Evolutionary conservation across 352 stramenopile species (phyloP).

Genomic region (Phytophthora aleatoria): DNA sequence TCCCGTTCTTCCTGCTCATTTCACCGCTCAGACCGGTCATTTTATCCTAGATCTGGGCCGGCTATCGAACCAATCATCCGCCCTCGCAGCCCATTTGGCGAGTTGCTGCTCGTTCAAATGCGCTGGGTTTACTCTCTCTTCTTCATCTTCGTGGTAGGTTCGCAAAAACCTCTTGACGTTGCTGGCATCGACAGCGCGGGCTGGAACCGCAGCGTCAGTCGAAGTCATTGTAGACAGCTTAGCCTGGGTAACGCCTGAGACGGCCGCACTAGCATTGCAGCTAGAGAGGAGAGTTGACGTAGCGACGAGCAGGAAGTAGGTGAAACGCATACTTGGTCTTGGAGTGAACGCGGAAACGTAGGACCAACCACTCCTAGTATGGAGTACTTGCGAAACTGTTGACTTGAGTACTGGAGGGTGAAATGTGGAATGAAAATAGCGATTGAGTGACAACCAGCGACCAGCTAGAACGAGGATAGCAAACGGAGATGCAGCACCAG

Average conservation of each 20-base stretch:
- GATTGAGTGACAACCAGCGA: too few species aligned
- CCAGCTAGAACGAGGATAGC: too few species aligned
- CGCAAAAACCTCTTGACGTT: constrained; percentile 1
- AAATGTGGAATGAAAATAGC: too few species aligned
- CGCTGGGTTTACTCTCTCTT: neutral
- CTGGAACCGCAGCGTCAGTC: neutral
- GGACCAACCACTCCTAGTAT: too few species aligned
- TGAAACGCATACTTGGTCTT: neutral
- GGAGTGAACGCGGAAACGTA: too few species aligned
- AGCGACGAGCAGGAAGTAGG: neutral
- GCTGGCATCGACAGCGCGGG: neutral
- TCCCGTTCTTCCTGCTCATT: neutral
- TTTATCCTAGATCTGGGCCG: neutral
- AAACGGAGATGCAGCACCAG: too few species aligned
- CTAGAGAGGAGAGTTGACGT: constrained; percentile 1
- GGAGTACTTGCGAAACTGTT: too few species aligned
- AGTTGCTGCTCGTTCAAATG: neutral
- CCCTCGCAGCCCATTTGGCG: neutral
- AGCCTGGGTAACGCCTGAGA: neutral
- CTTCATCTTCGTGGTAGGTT: neutral
- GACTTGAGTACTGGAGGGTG: too few species aligned
- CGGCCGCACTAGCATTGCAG: neutral
- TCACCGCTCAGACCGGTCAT: neutral
- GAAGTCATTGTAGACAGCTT: neutral
- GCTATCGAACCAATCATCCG: neutral